Base-by-base conservation (phyloP, 257 asterid genomes). In the Nemophila menziesii region DNA sequence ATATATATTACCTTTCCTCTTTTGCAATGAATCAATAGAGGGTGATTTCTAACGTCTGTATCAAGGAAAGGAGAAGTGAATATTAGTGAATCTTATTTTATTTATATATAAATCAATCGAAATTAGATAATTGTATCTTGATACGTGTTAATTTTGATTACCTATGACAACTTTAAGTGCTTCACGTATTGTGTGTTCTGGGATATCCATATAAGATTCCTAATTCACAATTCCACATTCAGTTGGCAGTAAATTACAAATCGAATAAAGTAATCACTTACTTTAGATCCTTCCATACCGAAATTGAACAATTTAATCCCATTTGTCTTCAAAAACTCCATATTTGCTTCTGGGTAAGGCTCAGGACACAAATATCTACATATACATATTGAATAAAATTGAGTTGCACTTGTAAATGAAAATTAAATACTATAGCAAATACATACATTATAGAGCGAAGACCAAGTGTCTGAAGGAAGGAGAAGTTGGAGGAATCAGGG, bases 201-300 rank as follows among this genome's bases (percentile, higher is more conserved):
- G 93, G 39, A 85, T 85, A 64, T 54, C 75, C 18, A 64, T 67
- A 55, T 48, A 73, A 46, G 75, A 78, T 51, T 81, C 96, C 96
- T 85, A 86, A 24, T 4, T 4, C 9, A 4, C 57, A 59, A 50
- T 56, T 44, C 42, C 20, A 34, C 49, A 50, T 38, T n/a, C n/a
- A 24, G 56, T 54, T 37, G 11, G 22, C 12, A 17, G 29, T 12
- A 1, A 14, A 4, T 29, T 3, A 6, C 6, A 20, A 20, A 33
- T 14, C 1, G 11, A 24, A 27, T 2, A 20, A 36, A 34, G 33
- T 33, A 20, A 8, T 46, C 48, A 20, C n/a, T 15, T 19, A 87
- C 97, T 93, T 89, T 84, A 0, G 92, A 83, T 55, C 95, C 93
- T 53, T 80, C 95, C 16, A 84, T 73, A 39, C 80, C 84, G 43